A percentile compares a stretch with the other conserved stretches of the same genome.
phyloP scores from a whole-genome alignment of 768 basidiomycete genomes.

The Suillus subluteus region DNA sequence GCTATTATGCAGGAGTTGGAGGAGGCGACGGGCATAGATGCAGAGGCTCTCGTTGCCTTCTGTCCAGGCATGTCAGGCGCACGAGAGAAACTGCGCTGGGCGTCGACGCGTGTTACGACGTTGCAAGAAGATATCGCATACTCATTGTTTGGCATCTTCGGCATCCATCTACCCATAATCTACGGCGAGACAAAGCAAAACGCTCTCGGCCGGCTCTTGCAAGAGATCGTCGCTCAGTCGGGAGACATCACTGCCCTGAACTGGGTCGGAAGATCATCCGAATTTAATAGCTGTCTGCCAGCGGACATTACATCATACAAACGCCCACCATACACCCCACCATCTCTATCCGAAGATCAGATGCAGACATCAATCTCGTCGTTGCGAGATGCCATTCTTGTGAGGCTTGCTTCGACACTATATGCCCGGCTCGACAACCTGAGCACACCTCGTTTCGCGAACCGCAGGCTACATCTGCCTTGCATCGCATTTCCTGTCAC shows the following conservation, averaged over 20 bases:
- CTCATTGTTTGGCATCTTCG: neutral
- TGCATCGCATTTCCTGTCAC: neutral
- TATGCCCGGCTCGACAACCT: neutral
- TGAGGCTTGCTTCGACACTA: neutral
- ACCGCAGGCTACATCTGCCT: neutral
- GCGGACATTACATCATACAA: neutral
- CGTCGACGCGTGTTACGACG: neutral
- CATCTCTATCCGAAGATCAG: neutral
- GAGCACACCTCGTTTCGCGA: neutral
- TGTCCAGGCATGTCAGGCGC: neutral
- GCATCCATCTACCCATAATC: neutral
- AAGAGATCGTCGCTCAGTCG: neutral
- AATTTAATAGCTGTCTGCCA: neutral
- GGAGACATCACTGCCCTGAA: neutral
- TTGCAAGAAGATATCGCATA: neutral
- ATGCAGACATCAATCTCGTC: neutral
- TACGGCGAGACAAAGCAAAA: conserved; percentile 1
- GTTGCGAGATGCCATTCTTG: neutral
- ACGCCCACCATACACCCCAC: neutral
- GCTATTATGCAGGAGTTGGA: neutral
- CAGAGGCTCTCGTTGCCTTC: neutral
- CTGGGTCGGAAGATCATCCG: neutral
- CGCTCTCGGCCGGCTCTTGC: neutral
- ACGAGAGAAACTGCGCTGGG: neutral
- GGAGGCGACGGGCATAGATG: neutral